A percentile compares a stretch with the other conserved stretches of the same genome.
These are phyloP conservation scores for Aspergillus sp. DNA, from an alignment of 2,329 filamentous ascomycete genomes.

Conservation along the genomic window DNA sequence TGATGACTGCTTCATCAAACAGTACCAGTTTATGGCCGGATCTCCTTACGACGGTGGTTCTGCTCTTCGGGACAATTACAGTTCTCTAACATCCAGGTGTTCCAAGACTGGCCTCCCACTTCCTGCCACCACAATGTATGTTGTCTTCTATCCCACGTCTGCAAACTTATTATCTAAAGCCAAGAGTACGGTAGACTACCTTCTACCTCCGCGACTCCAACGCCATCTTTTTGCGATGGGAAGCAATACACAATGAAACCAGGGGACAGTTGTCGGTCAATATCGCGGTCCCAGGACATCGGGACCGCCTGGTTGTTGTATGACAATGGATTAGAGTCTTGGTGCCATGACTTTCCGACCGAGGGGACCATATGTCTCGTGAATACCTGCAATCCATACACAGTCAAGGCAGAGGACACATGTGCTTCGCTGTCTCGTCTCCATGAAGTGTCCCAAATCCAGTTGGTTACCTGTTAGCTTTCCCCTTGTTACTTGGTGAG, in stretches of 20 bases:
- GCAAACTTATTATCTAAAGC: too few relatives aligned
- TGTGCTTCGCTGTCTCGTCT: background rate
- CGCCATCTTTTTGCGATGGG: background rate
- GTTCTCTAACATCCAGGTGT: conserved; percentile 4
- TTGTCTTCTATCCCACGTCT: conserved; percentile 4
- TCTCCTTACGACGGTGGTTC: conserved; percentile 7
- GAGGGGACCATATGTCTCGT: background rate
- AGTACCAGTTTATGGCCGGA: conserved; percentile 9
- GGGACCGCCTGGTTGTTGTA: conserved; percentile 4
- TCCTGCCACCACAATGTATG: too few relatives aligned
- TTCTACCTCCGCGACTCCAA: too few relatives aligned
- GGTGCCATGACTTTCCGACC: conserved; percentile 2
- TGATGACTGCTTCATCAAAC: conserved; percentile 13
- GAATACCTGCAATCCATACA: background rate
- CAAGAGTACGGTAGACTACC: too few relatives aligned
- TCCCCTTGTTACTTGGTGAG: too few relatives aligned
- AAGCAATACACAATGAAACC: conserved; percentile 1
- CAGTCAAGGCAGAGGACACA: background rate
- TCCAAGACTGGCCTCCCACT: conserved; percentile 10
- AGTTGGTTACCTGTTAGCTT: background rate
- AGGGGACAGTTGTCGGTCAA: conserved; percentile 8
- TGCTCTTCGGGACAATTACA: conserved; percentile 5
- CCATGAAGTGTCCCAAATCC: background rate
- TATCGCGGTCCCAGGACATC: conserved; percentile 9
- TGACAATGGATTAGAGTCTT: conserved; percentile 2